Evolutionary conservation across 2,329 filamentous ascomycete species (phyloP), one percentile per base, ranked within the genome.

Genomic region (Pseudocercospora musae): DNA sequence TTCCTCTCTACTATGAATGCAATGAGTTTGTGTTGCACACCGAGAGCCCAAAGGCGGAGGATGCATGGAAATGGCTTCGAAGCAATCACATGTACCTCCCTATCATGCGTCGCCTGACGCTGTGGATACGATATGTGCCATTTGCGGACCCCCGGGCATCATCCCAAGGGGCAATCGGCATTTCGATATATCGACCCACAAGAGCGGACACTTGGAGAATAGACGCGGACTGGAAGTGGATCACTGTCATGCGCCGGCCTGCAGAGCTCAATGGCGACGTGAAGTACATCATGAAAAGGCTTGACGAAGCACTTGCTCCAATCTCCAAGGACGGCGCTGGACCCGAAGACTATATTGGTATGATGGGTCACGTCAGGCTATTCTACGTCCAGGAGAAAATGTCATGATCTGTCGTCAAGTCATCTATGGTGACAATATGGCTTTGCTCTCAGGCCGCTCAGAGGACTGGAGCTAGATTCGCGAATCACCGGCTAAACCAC

Each of bases 401-500:
- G 57, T 60, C 57, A n/a, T 62, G 52, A 62, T 27, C 21, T 40
- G 37, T 18, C 37, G 37, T 40, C 15, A 52, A 8, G 48, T 29
- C 48, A 50, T 50, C 21, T 13, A 7, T 6, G 6, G 23, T 8
- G 13, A 10, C 3, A n/a, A n/a, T 21, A 13, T 25, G 23, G 20
- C 13, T 27, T 23, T 7, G 3, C 7, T 13, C 9, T 50, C 11
- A 50, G 7, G 21, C 5, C 13, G 48, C 8, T 27, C 23, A 49
- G 46, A 25, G 18, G 11, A 13, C 13, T 23, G 60, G 48, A 13
- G 62, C 48, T 21, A 60, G 60, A 23, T 58, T 62, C 4, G 62
- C 57, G 53, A 78, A 77, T 72, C 74, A 75, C 58, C 68, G 71
- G 27, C 53, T 66, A 63, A 77, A 78, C 75, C 76, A 78, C 11